phyloP scores from a whole-genome alignment of 2,329 filamentous ascomycete species.

The Volutella citrinella region DNA sequence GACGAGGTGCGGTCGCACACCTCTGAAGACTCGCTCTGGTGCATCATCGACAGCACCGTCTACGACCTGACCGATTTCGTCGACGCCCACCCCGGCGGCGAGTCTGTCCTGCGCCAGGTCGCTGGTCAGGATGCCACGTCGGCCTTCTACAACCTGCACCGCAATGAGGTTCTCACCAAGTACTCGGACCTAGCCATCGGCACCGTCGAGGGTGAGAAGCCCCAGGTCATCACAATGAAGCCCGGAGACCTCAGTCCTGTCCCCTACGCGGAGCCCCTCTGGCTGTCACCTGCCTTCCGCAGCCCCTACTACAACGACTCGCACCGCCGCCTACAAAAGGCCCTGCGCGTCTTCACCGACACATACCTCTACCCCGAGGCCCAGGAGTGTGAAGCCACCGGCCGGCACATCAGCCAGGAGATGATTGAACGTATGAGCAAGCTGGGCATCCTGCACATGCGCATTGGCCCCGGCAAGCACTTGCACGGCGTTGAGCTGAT shows the following conservation, averaged over 20 bases:
- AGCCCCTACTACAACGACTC: conserved; percentile 78
- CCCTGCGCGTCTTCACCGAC: conserved; percentile 71
- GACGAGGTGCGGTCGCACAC: conserved; percentile 73
- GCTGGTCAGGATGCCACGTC: conserved; percentile 78
- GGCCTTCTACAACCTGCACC: conserved; percentile 88
- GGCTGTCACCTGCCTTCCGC: conserved; percentile 75
- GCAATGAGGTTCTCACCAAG: conserved; percentile 83
- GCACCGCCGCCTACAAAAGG: conserved; percentile 66
- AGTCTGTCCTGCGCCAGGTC: conserved; percentile 74
- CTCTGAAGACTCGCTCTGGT: conserved; percentile 73
- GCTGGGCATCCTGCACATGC: conserved; percentile 74
- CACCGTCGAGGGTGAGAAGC: conserved; percentile 69
- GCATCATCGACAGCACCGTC: conserved; percentile 81
- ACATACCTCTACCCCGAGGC: conserved; percentile 70
- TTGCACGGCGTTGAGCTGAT: conserved; percentile 68
- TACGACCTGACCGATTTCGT: conserved; percentile 85
- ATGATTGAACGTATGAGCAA: conserved; percentile 78
- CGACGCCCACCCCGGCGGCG: conserved; percentile 81
- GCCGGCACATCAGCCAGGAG: conserved; percentile 66
- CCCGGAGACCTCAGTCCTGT: conserved; percentile 72
- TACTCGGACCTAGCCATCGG: conserved; percentile 75
- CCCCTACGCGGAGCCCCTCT: conserved; percentile 82
- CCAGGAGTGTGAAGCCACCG: conserved; percentile 70
- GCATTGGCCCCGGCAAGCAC: conserved; percentile 79
- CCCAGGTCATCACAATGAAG: conserved; percentile 67